Evolutionary conservation across 177 flowering plant genomes (phyloP).

Genomic region (Vitis hybrid): DNA sequence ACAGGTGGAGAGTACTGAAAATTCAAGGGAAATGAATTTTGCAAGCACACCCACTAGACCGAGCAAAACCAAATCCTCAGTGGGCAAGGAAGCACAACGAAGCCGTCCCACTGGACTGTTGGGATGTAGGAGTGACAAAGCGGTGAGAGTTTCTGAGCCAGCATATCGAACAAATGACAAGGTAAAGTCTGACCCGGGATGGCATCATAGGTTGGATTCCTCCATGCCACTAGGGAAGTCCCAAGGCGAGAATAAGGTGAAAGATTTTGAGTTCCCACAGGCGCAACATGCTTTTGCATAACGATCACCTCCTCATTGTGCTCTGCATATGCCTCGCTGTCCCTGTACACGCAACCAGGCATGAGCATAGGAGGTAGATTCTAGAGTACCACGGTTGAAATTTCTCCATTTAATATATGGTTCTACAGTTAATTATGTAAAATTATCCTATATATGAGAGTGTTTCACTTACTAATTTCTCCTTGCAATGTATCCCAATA

Average conservation of each 20-base stretch:
- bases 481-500: no score
- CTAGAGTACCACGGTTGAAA: neutral
- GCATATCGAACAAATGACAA: conserved; percentile 18
- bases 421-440: conserved; percentile 1
- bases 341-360: conserved; percentile 4
- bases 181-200: neutral
- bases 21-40: neutral
- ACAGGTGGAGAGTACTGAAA: neutral
- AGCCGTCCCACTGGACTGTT: conserved; percentile 24
- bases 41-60: neutral
- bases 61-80: conserved; percentile 5
- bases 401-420: neutral
- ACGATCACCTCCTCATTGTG: neutral
- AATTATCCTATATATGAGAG: neutral
- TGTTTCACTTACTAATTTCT: no score
- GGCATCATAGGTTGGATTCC: conserved; percentile 6
- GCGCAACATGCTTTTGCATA: neutral
- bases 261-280: conserved; percentile 9
- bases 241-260: conserved; percentile 6
- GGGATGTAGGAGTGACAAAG: conserved; percentile 56
- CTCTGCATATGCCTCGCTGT: neutral
- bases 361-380: neutral
- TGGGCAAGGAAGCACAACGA: conserved; percentile 24
- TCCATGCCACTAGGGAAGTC: conserved; percentile 1
- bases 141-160: conserved; percentile 38